Evolutionary conservation across 108 stramenopile species (phyloP), one percentile per base, ranked within the genome.

Genomic region (Aurantiochytrium sp.): DNA sequence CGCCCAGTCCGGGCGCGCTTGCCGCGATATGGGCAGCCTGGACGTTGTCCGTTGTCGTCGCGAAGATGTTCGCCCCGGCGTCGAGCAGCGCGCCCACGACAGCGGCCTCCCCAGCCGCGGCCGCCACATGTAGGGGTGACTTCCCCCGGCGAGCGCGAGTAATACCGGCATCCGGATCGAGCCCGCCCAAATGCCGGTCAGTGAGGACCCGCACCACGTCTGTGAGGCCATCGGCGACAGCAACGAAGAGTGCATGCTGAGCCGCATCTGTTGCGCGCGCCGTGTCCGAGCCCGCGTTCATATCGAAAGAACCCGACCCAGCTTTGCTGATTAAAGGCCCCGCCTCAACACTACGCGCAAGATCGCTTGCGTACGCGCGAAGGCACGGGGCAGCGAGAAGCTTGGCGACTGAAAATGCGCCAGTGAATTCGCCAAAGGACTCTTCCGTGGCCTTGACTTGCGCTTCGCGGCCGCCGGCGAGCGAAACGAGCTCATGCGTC

Each of bases 21-120:
- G 73, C 73, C 12, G 73, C 73, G 24, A 81, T 81, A 24, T 81
- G 73, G 17, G 73, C 39, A 81, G 73, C 42, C 4, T 41, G 73
- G 2, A 81, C 45, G 19, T 81, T 81, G 27, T 81, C 73, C 12
- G 6, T 81, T 8, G 73, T 81, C 2, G 73, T 81, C 12, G 73
- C 73, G 32, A 81, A 81, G 6, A 81, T 30, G 32, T 81, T 81
- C 6, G 73, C 73, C 6, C 73, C 73, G 17, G 24, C n/a, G 15
- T 41, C 73, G 10, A 81, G 39, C 12, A 81, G 73, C 6, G 39
- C 30, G 21, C 45, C 19, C 1, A 81, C 45, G 27, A 81, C 73
- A 6, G 6, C 17, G 12, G 45, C 42, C 50, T 81, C 10, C 24
- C 73, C 73, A 19, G 39, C 45, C 17, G 73, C 73, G 12, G 42